Evolutionary conservation across 2,329 filamentous ascomycete genomes (phyloP), one percentile per base, ranked within the genome.

Genomic region (Apiospora kogelbergensis): DNA sequence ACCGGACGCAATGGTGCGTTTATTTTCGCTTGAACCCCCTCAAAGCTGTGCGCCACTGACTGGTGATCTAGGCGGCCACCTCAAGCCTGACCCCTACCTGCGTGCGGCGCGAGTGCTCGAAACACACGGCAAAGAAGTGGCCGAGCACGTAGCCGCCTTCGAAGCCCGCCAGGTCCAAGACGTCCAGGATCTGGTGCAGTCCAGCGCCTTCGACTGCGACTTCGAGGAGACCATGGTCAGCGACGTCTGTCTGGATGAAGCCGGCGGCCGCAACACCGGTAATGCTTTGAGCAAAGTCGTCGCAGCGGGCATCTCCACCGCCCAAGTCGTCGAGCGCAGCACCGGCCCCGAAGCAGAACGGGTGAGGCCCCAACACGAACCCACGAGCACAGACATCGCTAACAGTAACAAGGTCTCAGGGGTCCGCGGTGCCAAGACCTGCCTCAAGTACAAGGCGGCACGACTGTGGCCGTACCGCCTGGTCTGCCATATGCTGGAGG

Each of bases 161-260:
- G 66, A 70, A 33, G 60, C 44, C 2, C 65, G 48, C 30, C 63
- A 70, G 17, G 41, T 70, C 15, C 40, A 45, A 10, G 69, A 46
- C 0, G 63, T 70, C 6, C 67, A 53, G 41, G 53, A 46, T 6
- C 63, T 70, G 26, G 45, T 67, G 22, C 37, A 24, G 17, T 13
- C 46, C 41, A 44, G 53, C 30, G 46, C 11, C 13, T 67, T 70
- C 30, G 66, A 68, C 20, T 70, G 69, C 48, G 63, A 70, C 13
- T 68, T 70, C 10, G 68, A 69, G 57, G 68, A 67, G 46, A 66
- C 63, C 57, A 65, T 57, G 17, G 67, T 66, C 5, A 45, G 57
- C 44, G 67, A 67, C n/a, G 68, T 67, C 60, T 67, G 67, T 26
- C 37, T 69, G 11, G 65, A 69, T n/a, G 57, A 67, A 33, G 67